Conservation (phyloP, 129 eudicot genomes). For the Lactuca saligna region DNA sequence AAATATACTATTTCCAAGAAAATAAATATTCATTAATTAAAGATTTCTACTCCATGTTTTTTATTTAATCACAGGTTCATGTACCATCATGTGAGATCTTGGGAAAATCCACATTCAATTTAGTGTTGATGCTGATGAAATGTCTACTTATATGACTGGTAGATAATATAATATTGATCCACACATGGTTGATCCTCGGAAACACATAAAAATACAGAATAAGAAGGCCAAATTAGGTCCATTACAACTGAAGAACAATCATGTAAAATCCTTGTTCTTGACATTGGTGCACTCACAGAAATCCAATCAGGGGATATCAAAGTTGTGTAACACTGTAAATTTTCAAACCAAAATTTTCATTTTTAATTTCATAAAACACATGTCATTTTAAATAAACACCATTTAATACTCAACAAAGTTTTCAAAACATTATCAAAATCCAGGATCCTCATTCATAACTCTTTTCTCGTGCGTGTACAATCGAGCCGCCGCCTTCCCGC, state of each 20-base stretch:
- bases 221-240: conserved; percentile 76
- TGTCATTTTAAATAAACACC: too few species aligned
- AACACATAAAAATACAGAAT: conserved; percentile 58
- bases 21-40: not conserved
- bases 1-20: not conserved
- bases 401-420: too few species aligned
- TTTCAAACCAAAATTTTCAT: too few species aligned
- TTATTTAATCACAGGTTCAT: conserved; percentile 50
- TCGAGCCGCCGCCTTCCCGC: too few species aligned
- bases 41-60: conserved; percentile 7
- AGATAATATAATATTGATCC: conserved; percentile 45
- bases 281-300: conserved; percentile 66
- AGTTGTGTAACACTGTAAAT: too few species aligned
- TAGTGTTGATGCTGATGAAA: conserved; percentile 61
- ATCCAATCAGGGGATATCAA: conserved; percentile 63
- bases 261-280: conserved; percentile 78
- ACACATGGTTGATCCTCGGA: conserved; percentile 67
- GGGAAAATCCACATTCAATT: conserved; percentile 65
- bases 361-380: too few species aligned
- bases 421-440: too few species aligned
- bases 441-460: too few species aligned
- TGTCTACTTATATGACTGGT: conserved; percentile 76
- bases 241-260: conserved; percentile 49
- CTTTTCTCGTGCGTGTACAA: too few species aligned
- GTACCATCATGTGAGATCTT: conserved; percentile 58